Conservation (phyloP, 1,284 basidiomycete genomes). For the Ceratobasidium sp. region DNA sequence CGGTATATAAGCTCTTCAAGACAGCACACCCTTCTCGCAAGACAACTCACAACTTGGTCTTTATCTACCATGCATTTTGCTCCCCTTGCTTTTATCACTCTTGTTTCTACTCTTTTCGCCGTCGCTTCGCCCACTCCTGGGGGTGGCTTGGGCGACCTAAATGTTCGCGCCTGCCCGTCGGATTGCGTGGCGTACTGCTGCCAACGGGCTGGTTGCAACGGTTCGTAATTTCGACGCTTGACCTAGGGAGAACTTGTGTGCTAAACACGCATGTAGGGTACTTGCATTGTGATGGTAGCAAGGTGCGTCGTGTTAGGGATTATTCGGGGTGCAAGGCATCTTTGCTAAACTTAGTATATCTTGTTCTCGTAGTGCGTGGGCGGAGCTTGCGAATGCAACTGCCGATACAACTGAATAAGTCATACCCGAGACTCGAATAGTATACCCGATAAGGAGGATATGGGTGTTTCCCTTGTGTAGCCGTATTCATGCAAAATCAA, state of each 20-base stretch:
- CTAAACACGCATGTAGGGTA: not conserved
- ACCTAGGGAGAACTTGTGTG: not conserved
- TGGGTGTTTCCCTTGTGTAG: no score
- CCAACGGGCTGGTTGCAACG: not conserved
- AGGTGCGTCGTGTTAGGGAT: not conserved
- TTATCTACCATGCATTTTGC: conserved; percentile 7
- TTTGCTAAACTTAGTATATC: not conserved
- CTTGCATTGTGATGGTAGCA: conserved; percentile 19
- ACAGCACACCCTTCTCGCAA: not conserved
- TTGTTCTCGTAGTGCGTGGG: conserved; percentile 1
- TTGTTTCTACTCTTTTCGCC: not conserved
- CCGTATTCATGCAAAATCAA: no score
- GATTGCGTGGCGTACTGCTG: not conserved
- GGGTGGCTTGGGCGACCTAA: not conserved
- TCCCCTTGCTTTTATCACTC: not conserved
- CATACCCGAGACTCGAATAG: no score
- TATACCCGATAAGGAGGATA: no score
- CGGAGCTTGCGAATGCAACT: not conserved
- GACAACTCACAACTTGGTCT: not conserved
- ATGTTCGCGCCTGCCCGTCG: not conserved
- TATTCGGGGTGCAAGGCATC: not conserved
- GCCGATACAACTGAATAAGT: conserved; percentile 3
- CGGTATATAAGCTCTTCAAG: no score
- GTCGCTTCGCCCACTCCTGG: not conserved
- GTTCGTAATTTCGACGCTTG: not conserved